phyloP scores from a whole-genome alignment of 768 basidiomycete genomes.

The Boletus rufocinnamomeus region DNA sequence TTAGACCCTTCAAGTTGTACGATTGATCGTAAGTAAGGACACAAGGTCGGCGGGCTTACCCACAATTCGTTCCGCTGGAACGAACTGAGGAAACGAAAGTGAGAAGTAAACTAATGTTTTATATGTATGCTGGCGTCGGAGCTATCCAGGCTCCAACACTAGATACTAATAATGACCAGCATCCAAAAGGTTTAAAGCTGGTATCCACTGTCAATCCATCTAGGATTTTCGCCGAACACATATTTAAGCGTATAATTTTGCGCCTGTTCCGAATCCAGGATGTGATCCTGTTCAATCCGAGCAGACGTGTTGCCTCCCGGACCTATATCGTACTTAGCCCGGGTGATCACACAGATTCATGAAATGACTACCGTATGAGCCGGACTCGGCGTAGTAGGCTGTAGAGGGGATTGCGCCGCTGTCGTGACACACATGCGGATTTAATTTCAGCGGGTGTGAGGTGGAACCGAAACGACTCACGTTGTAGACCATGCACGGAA shows the following conservation, averaged over 20 bases:
- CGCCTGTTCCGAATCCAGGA: slow-evolving; percentile 36
- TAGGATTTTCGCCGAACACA: slow-evolving; percentile 52
- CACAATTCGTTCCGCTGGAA: neutral
- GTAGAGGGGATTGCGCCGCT: slow-evolving; percentile 53
- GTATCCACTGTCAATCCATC: slow-evolving; percentile 60
- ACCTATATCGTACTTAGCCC: slow-evolving; percentile 36
- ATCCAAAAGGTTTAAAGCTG: slow-evolving; percentile 10
- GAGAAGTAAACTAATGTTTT: neutral
- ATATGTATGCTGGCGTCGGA: neutral
- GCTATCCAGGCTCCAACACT: neutral
- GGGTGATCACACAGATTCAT: neutral
- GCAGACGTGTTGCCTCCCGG: slow-evolving; percentile 51
- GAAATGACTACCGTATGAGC: slow-evolving; percentile 45
- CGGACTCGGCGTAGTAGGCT: slow-evolving; percentile 59
- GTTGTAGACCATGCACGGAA: slow-evolving; percentile 47
- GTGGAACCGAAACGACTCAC: slow-evolving; percentile 4
- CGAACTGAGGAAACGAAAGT: neutral
- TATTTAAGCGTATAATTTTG: slow-evolving; percentile 44
- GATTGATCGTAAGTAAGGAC: no score
- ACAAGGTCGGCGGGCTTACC: neutral
- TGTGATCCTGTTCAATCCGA: slow-evolving; percentile 49
- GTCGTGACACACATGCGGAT: slow-evolving; percentile 28
- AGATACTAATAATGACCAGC: neutral
- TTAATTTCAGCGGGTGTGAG: neutral
- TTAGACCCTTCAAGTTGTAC: no score